Base-by-base conservation (phyloP, 441 rosid genomes). In the Rhodomyrtus psidioides region DNA sequence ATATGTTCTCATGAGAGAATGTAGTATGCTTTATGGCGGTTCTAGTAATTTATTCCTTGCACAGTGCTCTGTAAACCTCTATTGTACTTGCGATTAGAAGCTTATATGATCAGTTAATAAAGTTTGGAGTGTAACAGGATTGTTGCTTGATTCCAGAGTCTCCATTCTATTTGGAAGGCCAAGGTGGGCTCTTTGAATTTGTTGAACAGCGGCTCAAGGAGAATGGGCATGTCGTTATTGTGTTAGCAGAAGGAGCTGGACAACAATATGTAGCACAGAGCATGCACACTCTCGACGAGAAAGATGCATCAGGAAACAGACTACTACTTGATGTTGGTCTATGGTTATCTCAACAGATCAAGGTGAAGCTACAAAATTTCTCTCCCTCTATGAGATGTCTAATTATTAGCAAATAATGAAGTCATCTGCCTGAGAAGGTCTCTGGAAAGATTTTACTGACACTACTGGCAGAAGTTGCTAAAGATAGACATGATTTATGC, bases 101-200 rank as follows among this genome's bases (percentile, higher is more conserved):
- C 56, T 24, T 27, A 10, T 14, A 5, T 56, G 51, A 27, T 85
- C 70, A 85, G 24, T 85, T 55, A 39, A 23, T 85, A 51, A 82
- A 55, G 58, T 39, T 90, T 85, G 89, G 86, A 70, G 88, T 92
- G 89, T 84, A 60, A 88, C 95, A 96, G 98, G 96, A 94, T 91
- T 92, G 95, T 89, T 93, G 96, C 93, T 93, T 94, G 91, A 94
- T 94, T 88, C 96, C 96, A 9, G 96, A 94, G 86, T 93, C 95
- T 81, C 93, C 96, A 65, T 93, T 94, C 89, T 92, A 89, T 82
- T 91, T 93, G 86, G 96, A 94, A 91, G 96, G 95, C 82, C 86
- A 87, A 54, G 94, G 92, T 86, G 96, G 95, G 60, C 95, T 94
- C 84, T 92, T 90, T 89, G 93, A 94, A 86, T 94, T 94, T 90